Evolutionary conservation across 2,329 filamentous ascomycete genomes (phyloP).

Genomic region (Pseudopithomyces maydicus): DNA sequence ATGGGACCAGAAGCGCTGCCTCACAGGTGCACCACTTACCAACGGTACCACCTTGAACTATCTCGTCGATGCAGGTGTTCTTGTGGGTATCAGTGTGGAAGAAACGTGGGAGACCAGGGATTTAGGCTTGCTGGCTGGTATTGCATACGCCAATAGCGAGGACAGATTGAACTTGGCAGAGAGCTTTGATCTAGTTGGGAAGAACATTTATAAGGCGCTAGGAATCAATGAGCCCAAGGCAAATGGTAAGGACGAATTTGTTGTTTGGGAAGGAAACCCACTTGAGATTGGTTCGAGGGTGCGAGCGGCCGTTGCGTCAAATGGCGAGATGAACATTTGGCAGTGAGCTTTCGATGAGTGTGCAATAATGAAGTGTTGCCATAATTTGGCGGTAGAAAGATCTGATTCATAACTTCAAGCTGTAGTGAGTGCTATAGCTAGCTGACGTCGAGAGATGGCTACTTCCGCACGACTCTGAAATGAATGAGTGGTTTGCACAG

Average conservation of each 20-base stretch:
- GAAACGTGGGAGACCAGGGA: constrained; percentile 69
- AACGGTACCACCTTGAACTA: constrained; percentile 66
- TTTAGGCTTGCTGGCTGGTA: constrained; percentile 64
- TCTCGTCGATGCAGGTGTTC: constrained; percentile 64
- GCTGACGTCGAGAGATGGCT: no score
- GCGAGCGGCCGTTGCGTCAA: constrained; percentile 25
- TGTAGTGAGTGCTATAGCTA: no score
- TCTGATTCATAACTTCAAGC: no score
- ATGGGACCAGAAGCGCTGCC: constrained; percentile 67
- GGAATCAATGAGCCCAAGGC: constrained; percentile 47
- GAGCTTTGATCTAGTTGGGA: constrained; percentile 62
- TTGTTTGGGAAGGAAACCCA: constrained; percentile 68
- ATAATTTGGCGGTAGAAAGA: no score
- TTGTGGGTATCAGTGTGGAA: constrained; percentile 61
- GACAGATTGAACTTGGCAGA: constrained; percentile 60
- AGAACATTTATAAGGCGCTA: constrained; percentile 63
- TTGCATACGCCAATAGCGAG: constrained; percentile 62
- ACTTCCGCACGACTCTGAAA: no score
- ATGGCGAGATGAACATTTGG: constrained; percentile 14
- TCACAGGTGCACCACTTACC: constrained; percentile 68
- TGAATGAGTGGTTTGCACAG: no score
- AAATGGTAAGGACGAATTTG: constrained; percentile 55
- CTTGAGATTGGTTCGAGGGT: constrained; percentile 64
- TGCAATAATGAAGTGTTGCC: no score
- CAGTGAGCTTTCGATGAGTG: background rate